Conservation (phyloP, 768 basidiomycete genomes). For the Tulasnella sp. region DNA sequence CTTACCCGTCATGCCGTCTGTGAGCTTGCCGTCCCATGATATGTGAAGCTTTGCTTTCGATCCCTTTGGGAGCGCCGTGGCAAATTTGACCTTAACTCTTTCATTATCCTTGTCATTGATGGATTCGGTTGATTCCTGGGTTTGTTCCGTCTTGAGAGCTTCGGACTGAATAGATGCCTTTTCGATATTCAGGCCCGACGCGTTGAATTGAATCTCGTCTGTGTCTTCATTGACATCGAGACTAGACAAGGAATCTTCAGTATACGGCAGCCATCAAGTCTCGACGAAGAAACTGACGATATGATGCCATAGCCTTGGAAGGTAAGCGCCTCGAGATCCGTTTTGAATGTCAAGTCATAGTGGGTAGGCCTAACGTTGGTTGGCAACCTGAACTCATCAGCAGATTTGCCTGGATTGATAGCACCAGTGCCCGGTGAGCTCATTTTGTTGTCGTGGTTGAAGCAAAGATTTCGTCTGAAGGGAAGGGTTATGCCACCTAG, state of each 20-base stretch:
- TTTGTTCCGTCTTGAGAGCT: slow-evolving; percentile 37
- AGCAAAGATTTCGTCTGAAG: not conserved
- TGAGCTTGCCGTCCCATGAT: slow-evolving; percentile 53
- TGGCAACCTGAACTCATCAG: slow-evolving; percentile 15
- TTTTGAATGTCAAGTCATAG: slow-evolving; percentile 29
- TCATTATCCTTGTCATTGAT: slow-evolving; percentile 49
- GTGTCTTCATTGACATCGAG: slow-evolving; percentile 52
- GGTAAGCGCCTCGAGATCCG: slow-evolving; percentile 51
- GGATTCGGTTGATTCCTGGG: slow-evolving; percentile 29
- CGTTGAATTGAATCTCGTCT: slow-evolving; percentile 51
- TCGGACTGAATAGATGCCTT: slow-evolving; percentile 45
- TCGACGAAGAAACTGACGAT: slow-evolving; percentile 33
- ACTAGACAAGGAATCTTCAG: slow-evolving; percentile 27
- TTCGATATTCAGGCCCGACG: slow-evolving; percentile 41
- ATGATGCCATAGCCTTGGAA: slow-evolving; percentile 71
- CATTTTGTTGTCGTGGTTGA: not conserved
- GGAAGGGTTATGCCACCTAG: not conserved
- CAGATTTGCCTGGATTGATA: not conserved
- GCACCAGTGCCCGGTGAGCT: not conserved
- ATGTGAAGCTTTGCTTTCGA: slow-evolving; percentile 59
- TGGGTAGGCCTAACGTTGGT: slow-evolving; percentile 22
- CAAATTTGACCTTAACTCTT: slow-evolving; percentile 48
- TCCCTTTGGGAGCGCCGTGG: slow-evolving; percentile 45
- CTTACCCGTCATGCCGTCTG: slow-evolving; percentile 55
- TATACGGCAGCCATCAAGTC: not conserved